Evolutionary conservation across 441 rosid genomes (phyloP).

Genomic region (Corymbia citriodora): DNA sequence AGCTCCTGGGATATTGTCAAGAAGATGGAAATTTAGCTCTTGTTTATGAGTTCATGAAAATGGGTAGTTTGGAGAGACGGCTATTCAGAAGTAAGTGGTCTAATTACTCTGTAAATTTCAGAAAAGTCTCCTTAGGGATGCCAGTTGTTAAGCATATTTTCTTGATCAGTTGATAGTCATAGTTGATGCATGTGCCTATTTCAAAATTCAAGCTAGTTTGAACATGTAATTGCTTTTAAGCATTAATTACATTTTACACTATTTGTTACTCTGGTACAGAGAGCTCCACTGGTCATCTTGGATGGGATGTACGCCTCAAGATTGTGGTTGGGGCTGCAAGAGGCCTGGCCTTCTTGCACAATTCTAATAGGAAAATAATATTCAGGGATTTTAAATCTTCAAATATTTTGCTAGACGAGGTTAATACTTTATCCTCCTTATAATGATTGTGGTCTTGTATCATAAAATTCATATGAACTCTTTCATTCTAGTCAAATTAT

Average conservation of each 20-base stretch:
- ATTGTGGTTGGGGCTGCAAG: not conserved
- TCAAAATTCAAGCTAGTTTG: not conserved
- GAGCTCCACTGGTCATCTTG: not conserved
- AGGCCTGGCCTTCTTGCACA: not conserved
- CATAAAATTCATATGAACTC: not conserved
- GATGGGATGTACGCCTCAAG: slow-evolving; percentile 1
- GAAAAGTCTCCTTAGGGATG: not conserved
- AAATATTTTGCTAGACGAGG: not conserved
- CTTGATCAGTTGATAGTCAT: not conserved
- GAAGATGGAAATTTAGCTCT: not conserved
- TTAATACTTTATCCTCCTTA: not conserved
- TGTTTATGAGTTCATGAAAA: not conserved
- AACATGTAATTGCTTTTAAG: not conserved
- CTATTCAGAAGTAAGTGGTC: not conserved
- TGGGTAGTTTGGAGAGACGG: not conserved
- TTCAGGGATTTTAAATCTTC: slow-evolving; percentile 2
- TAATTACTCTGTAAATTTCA: not conserved
- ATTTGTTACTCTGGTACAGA: not conserved
- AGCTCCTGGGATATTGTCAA: not conserved
- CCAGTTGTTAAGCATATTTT: not conserved
- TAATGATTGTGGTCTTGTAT: not conserved
- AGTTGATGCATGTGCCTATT: not conserved
- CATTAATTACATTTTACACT: not conserved
- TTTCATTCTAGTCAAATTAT: not conserved
- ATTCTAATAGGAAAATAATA: not conserved